Percentiles rank a stretch among this genome's conserved stretches.
These are phyloP conservation scores for Comarum palustre DNA, from an alignment of 306 rosid species.

Conservation along the genomic window DNA sequence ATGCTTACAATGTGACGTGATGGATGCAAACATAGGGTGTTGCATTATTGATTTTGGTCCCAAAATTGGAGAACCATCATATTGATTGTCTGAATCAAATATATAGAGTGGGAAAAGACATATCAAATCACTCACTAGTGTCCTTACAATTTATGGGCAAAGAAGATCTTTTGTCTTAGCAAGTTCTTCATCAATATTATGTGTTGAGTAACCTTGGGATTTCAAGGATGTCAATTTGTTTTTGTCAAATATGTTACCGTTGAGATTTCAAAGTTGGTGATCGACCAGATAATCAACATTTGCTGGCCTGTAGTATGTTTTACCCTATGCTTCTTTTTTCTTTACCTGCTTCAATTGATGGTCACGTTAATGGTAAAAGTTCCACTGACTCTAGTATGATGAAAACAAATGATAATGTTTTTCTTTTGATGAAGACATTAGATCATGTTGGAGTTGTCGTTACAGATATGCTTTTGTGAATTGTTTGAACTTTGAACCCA, in stretches of 20 bases:
- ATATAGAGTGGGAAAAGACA: constrained; percentile 4
- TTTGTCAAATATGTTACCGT: constrained; percentile 8
- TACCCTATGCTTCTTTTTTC: not conserved
- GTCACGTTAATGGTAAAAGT: not conserved
- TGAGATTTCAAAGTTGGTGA: not conserved
- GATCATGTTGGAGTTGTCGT: not conserved
- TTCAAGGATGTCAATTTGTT: not conserved
- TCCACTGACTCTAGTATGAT: not conserved
- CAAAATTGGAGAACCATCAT: not conserved
- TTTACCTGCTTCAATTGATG: not conserved
- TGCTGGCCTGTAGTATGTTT: not conserved
- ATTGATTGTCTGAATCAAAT: not conserved
- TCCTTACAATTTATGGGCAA: constrained; percentile 18
- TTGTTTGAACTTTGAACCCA: no score
- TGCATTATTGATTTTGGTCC: constrained; percentile 8
- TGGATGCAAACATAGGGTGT: not conserved
- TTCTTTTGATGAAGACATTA: not conserved
- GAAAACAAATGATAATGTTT: not conserved
- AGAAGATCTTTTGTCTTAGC: constrained; percentile 21
- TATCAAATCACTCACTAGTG: not conserved
- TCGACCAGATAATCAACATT: not conserved
- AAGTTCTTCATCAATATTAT: not conserved
- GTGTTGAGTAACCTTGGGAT: constrained; percentile 2
- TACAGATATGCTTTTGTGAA: not conserved
- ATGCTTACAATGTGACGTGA: not conserved